Base-by-base conservation (phyloP, 2,329 filamentous ascomycete genomes). In the Aotearoamyces nothofagi region DNA sequence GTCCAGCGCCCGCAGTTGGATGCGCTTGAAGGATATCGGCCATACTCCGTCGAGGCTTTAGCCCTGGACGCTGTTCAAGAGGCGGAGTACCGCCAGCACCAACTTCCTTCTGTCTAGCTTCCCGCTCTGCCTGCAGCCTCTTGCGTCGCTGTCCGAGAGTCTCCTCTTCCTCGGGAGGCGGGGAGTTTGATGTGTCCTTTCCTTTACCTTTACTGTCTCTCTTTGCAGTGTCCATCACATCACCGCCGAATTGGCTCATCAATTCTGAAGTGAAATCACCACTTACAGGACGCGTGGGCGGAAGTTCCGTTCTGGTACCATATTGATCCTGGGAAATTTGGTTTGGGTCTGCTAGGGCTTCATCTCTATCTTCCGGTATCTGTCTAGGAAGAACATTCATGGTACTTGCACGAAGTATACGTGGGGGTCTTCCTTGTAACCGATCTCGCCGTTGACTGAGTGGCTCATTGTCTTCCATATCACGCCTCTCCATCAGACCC, bases 391-490 rank as follows among this genome's bases (percentile, higher is more conserved):
- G 15, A 29, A 43, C 39, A 28, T 40, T 43, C 40, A 44, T 47
- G 8, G 44, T 44, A 15, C 39, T 30, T 22, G 45, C 40, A 24
- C 44, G 43, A 7, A 8, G 19, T 8, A 20, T 8, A 20, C 8
- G 8, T 27, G 33, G 35, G 36, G 26, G 38, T 24, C 38, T 35
- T 9, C 46, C 46, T 17, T 39, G 39, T 4, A 51, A 29, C 24
- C 49, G 33, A 17, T 48, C 43, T 34, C 46, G 34, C 28, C 49
- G 41, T 14, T 36, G 33, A 27, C 43, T 47, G 3, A 52, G 42
- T 0, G 90, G 86, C 49, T 96, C 90, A 31, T 84, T 90, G 44
- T 98, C 90, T 49, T 98, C 90, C 39, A 90, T 57, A 34, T 92
- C 78, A 26, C 82, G 73, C 42, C 71, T 73, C 47, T 92, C 79